Percentiles rank a stretch among this genome's conserved stretches.
Evolutionary conservation across 2,329 filamentous ascomycete genomes (phyloP).

Genomic region (Nemania serpens): DNA sequence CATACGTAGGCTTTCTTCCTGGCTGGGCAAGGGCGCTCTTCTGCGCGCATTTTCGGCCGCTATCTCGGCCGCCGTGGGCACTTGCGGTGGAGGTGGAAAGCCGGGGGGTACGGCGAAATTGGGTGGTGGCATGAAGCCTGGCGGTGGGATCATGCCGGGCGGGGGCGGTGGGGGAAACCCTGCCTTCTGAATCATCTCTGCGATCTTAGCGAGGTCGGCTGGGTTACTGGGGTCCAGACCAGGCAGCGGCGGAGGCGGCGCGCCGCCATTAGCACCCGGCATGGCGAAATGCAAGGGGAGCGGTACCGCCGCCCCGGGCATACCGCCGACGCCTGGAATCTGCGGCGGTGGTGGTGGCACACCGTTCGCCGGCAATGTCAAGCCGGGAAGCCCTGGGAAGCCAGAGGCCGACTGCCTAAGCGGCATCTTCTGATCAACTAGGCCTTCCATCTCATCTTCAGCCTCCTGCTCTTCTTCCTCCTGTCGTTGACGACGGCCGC

Average conservation of each 20-base stretch:
- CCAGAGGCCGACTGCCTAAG: slow-evolving; percentile 57
- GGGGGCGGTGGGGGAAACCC: slow-evolving; percentile 65
- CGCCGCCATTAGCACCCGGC: slow-evolving; percentile 42
- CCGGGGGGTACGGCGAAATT: slow-evolving; percentile 47
- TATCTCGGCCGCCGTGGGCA: slow-evolving; percentile 29
- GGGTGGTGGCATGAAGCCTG: slow-evolving; percentile 52
- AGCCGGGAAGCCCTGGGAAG: slow-evolving; percentile 62
- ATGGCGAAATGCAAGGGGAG: slow-evolving; percentile 58
- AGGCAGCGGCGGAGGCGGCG: slow-evolving; percentile 54
- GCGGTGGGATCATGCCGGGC: slow-evolving; percentile 53
- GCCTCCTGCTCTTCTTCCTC: slow-evolving; percentile 94
- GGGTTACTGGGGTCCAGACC: slow-evolving; percentile 64
- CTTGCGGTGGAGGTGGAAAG: slow-evolving; percentile 40
- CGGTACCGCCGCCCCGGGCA: slow-evolving; percentile 37
- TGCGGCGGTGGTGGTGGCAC: slow-evolving; percentile 43
- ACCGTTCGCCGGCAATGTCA: slow-evolving; percentile 46
- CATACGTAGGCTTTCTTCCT: slow-evolving; percentile 78
- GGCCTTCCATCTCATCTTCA: slow-evolving; percentile 89
- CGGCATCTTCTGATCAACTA: slow-evolving; percentile 88
- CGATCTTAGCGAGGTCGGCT: slow-evolving; percentile 63
- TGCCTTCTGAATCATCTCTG: slow-evolving; percentile 68
- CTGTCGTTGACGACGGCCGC: slow-evolving; percentile 76
- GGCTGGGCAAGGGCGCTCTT: slow-evolving; percentile 83
- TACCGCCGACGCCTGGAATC: slow-evolving; percentile 42
- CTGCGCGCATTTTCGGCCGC: slow-evolving; percentile 57